A percentile compares a stretch with the other conserved stretches of the same genome.
Evolutionary conservation across 352 stramenopile species (phyloP).

Genomic region (Phytophthora uliginosa): DNA sequence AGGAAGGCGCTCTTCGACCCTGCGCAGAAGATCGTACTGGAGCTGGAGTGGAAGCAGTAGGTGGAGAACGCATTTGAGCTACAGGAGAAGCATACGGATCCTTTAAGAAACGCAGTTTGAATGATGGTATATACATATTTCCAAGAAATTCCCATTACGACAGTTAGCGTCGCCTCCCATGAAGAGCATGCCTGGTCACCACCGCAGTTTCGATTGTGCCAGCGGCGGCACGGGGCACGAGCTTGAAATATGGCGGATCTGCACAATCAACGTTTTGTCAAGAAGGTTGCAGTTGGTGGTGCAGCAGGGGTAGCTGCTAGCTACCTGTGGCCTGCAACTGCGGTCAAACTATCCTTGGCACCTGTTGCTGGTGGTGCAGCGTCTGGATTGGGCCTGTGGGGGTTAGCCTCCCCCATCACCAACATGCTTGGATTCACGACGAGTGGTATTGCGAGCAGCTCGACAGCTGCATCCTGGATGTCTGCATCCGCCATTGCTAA

Average conservation of each 20-base stretch:
- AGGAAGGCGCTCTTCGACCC: slow-evolving; percentile 31
- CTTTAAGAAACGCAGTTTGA: background rate
- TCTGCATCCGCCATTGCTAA: background rate
- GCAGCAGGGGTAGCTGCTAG: background rate
- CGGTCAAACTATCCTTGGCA: background rate
- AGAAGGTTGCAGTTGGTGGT: slow-evolving; percentile 8
- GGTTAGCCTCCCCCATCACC: background rate
- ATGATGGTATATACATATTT: background rate
- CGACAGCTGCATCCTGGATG: background rate
- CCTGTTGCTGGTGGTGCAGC: background rate
- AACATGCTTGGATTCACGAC: background rate
- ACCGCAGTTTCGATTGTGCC: too few relatives aligned
- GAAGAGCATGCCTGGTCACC: too few relatives aligned
- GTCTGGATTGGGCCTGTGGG: background rate
- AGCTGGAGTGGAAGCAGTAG: slow-evolving; percentile 16
- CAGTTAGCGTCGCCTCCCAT: background rate
- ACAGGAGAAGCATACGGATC: too few relatives aligned
- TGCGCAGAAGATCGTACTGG: slow-evolving; percentile 15
- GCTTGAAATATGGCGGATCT: too few relatives aligned
- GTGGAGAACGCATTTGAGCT: background rate
- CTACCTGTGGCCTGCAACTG: background rate
- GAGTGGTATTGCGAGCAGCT: background rate
- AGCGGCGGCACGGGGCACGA: too few relatives aligned
- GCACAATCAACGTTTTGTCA: background rate
- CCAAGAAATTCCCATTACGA: background rate